Evolutionary conservation across 768 basidiomycete genomes (phyloP).

Genomic region (Multifurca ochricompacta): DNA sequence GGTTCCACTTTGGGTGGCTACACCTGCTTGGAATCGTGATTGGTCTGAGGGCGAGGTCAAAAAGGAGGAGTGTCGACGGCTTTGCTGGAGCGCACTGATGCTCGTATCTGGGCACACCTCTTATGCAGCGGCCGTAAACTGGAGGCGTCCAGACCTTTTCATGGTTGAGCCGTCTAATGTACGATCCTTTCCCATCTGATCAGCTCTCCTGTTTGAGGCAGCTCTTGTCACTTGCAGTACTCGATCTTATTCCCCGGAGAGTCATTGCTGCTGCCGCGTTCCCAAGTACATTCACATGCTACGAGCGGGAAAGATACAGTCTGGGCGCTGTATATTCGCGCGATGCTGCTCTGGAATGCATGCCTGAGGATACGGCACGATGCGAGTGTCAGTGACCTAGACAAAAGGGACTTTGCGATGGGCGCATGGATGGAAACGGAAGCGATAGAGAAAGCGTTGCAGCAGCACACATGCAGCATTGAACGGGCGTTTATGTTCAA

Average conservation of each 20-base stretch:
- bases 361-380: slow-evolving; percentile 54
- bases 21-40: slow-evolving; percentile 53
- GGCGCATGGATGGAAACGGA: slow-evolving; percentile 67
- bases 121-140: slow-evolving; percentile 42
- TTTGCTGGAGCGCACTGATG: slow-evolving; percentile 66
- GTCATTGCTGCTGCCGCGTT: slow-evolving; percentile 35
- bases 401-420: slow-evolving; percentile 55
- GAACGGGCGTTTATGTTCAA: slow-evolving; percentile 63
- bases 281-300: slow-evolving; percentile 22
- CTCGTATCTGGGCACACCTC: slow-evolving; percentile 58
- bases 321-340: slow-evolving; percentile 68
- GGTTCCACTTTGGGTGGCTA: slow-evolving; percentile 54
- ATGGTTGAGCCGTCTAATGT: slow-evolving; percentile 62
- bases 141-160: slow-evolving; percentile 38
- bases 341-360: slow-evolving; percentile 64
- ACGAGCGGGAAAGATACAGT: slow-evolving; percentile 52
- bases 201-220: not conserved
- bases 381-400: slow-evolving; percentile 34
- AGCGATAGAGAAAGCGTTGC: slow-evolving; percentile 52
- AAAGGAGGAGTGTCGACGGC: slow-evolving; percentile 62
- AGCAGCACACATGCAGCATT: slow-evolving; percentile 56
- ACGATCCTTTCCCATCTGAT: slow-evolving; percentile 24
- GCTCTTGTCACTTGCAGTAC: slow-evolving; percentile 36
- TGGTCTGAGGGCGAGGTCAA: slow-evolving; percentile 58
- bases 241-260: slow-evolving; percentile 74